phyloP scores from a whole-genome alignment of 2,329 filamentous ascomycete genomes.

The Macroventuria anomochaeta region DNA sequence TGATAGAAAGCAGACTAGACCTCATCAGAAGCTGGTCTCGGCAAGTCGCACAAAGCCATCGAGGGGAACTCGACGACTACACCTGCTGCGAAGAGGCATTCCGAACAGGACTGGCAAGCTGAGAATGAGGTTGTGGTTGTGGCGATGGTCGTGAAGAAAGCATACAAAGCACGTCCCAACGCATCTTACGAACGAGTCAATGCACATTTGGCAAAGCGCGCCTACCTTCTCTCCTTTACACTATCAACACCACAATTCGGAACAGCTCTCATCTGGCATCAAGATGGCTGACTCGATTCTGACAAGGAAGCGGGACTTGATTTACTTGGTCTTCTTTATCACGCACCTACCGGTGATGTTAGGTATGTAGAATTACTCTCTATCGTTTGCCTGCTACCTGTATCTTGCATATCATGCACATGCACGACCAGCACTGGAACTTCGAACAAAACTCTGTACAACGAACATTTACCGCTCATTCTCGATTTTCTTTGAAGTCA shows the following conservation, averaged over 20 bases:
- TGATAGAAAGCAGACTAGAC: not conserved
- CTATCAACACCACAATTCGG: slow-evolving; percentile 3
- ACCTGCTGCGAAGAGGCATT: too few species aligned
- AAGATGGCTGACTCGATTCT: slow-evolving; percentile 43
- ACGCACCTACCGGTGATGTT: slow-evolving; percentile 68
- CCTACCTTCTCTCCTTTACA: not conserved
- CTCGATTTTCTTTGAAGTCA: not conserved
- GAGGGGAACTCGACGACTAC: too few species aligned
- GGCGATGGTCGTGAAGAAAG: not conserved
- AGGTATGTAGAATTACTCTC: slow-evolving; percentile 48
- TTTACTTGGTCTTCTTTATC: slow-evolving; percentile 66
- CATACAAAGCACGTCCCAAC: slow-evolving; percentile 1
- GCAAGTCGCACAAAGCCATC: not conserved
- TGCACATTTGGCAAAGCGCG: slow-evolving; percentile 1
- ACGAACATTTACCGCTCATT: not conserved
- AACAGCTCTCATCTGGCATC: not conserved
- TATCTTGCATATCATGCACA: too few species aligned
- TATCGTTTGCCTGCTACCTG: not conserved
- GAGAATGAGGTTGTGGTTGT: not conserved
- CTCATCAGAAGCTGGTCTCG: not conserved
- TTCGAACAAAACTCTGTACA: too few species aligned
- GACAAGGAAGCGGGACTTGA: slow-evolving; percentile 52
- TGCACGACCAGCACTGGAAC: too few species aligned
- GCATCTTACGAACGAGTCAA: not conserved
- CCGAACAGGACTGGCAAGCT: too few species aligned